Base-by-base conservation (phyloP, 2,329 filamentous ascomycete genomes). In the Penicillium oxalicum region DNA sequence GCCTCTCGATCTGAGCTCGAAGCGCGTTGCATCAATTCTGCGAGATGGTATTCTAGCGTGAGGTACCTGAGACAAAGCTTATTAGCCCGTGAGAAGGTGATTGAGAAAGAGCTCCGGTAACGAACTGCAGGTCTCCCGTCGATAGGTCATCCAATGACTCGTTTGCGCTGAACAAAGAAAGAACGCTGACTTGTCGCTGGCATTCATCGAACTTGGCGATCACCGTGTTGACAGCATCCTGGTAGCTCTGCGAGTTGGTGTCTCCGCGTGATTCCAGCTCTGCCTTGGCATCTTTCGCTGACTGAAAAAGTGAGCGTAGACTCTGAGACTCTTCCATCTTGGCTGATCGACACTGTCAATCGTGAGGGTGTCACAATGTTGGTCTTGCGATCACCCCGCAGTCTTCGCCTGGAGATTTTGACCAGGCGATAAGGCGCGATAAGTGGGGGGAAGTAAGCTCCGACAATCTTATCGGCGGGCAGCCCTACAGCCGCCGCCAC, bases 121-220 rank as follows among this genome's bases (percentile, higher is more conserved):
- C 9, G 2, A 74, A 95, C 71, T 89, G 88, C 29, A 98, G 73
- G 62, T 95, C 85, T n/a, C 79, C 77, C 1, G 91, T 94, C 11
- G 87, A 76, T 29, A 96, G 74, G 71, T 98, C 93, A 53, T 98
- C 93, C 35, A 91, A 70, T 0, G 81, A 79, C 69, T 98, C 93
- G 70, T 98, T 98, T 33, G 83, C 77, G 58, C 89, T 95, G 78
- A 97, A 97, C 45, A 98, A 76, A 0, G 87, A 85, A 26, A 93
- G 76, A 51, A 82, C 77, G 56, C 81, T 76, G 55, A 88, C 81
- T 48, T 87, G 80, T 50, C 80, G 74, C 50, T 86, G 76, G 67
- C 87, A 91, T 66, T 86, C 77, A 61, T 86, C 77, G 70, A 95
- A 91, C 45, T 82, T 79, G 54, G 79, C 70, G 58, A 95, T 81